Percentiles rank a stretch among this genome's conserved stretches.
phyloP scores from a whole-genome alignment of 345 rosid genomes.

The Populus davidiana region DNA sequence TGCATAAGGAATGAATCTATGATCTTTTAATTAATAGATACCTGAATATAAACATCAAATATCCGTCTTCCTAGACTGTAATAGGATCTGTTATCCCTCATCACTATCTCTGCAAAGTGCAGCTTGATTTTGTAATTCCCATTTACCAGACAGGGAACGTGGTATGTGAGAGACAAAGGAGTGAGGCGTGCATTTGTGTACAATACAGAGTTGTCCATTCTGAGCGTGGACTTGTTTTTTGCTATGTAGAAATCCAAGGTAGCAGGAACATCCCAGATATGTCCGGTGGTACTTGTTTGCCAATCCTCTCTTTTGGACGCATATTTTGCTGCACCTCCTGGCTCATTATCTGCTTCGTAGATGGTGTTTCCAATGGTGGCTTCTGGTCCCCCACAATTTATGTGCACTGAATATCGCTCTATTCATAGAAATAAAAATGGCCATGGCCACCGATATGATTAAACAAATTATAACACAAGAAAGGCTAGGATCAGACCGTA shows the following conservation, averaged over 20 bases:
- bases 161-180: constrained; percentile 10
- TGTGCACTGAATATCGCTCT: background rate
- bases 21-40: background rate
- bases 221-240: background rate
- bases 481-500: too few relatives aligned
- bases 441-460: background rate
- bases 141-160: constrained; percentile 19
- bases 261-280: background rate
- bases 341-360: background rate
- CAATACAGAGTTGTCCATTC: background rate
- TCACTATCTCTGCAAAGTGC: constrained; percentile 57
- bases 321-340: constrained; percentile 11
- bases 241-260: background rate
- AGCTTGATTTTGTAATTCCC: constrained; percentile 49
- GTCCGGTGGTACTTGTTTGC: constrained; percentile 11
- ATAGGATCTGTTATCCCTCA: constrained; percentile 41
- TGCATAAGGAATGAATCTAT: background rate
- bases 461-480: background rate
- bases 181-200: constrained; percentile 14
- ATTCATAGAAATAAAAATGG: background rate
- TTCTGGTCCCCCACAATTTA: constrained; percentile 14
- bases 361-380: background rate
- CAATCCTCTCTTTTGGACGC: background rate
- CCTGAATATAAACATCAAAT: constrained; percentile 65
- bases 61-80: constrained; percentile 55